phyloP scores from a whole-genome alignment of 1,284 basidiomycete genomes.

The Anthracocystis panici-leucophaei region DNA sequence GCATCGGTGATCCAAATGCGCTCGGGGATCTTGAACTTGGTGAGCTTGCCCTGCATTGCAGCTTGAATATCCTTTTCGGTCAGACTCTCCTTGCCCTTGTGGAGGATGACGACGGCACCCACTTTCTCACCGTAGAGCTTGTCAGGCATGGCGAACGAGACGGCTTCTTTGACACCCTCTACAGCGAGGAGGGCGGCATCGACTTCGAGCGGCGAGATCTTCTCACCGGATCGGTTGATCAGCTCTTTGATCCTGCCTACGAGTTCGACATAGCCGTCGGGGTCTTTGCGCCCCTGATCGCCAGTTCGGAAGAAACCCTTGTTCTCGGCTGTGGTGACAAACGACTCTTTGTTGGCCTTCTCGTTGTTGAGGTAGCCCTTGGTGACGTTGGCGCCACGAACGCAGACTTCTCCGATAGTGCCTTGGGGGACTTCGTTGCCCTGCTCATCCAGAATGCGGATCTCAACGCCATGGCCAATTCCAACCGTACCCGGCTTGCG shows the following conservation, averaged over 20 bases:
- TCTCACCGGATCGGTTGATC: slow-evolving; percentile 75
- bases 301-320: slow-evolving; percentile 75
- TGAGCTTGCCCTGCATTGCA: slow-evolving; percentile 59
- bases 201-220: slow-evolving; percentile 78
- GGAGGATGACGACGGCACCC: slow-evolving; percentile 68
- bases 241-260: slow-evolving; percentile 69
- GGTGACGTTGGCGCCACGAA: slow-evolving; percentile 72
- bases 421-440: slow-evolving; percentile 70
- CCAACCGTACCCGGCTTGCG: slow-evolving; percentile 72
- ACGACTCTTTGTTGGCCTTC: slow-evolving; percentile 70
- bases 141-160: slow-evolving; percentile 70
- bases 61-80: slow-evolving; percentile 60
- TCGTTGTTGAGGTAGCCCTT: slow-evolving; percentile 72
- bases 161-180: slow-evolving; percentile 74
- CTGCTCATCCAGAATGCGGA: slow-evolving; percentile 70
- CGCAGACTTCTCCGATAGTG: slow-evolving; percentile 71
- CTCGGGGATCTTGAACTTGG: slow-evolving; percentile 70
- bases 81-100: slow-evolving; percentile 37
- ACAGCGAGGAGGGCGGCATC: slow-evolving; percentile 73
- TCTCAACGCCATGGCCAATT: slow-evolving; percentile 71
- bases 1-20: slow-evolving; percentile 69
- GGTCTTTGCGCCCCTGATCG: slow-evolving; percentile 76
- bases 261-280: slow-evolving; percentile 75
- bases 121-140: slow-evolving; percentile 69
- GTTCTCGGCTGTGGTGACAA: slow-evolving; percentile 68